Base-by-base conservation (phyloP, 1,284 basidiomycete genomes). In the Fomes fomentarius region DNA sequence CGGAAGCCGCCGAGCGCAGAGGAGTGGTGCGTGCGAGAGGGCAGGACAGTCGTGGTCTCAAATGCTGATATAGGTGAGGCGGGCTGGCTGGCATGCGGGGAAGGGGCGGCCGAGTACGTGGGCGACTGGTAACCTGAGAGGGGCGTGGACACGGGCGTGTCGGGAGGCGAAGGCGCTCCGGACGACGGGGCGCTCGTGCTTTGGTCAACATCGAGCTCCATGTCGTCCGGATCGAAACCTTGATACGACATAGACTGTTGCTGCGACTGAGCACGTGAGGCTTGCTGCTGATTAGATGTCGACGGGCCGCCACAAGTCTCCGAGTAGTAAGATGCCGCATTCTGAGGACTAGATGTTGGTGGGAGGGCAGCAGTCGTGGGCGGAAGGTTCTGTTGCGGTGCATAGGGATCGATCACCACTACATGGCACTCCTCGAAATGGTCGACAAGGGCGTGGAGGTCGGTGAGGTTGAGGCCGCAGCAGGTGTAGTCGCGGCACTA, bases 371-470 rank as follows among this genome's bases (percentile, higher is more conserved):
- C 74, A 58, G 77, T 49, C 69, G 75, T 39, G 11, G 60, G 62
- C 19, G 64, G 56, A 44, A 63, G 50, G n/a, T 64, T 15, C 69
- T 51, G 69, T 8, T 71, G 73, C 5, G 75, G 62, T 1, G 64
- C 70, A 54, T 76, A 76, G n/a, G 79, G 82, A 68, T 90, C 86
- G 43, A 87, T 68, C 51, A 90, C 82, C 56, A 89, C 78, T 64
- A 93, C 89, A 69, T 94, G 92, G 41, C 85, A 83, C 56, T 92
- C 86, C 66, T 94, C 92, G 62, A 94, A 93, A 66, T 94, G 92
- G 70, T 94, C 91, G 5, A 94, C 80, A 22, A 94, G 83, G 1
- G 89, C 91, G 64, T 94, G 92, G 8, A 94, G 81, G 69, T 94
- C 92, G 42, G 82, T 82, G 19, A 94, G 80, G 57, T 89, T 82